Base-by-base conservation (phyloP, 805 yeast genomes). In the Millerozyma miso region DNA sequence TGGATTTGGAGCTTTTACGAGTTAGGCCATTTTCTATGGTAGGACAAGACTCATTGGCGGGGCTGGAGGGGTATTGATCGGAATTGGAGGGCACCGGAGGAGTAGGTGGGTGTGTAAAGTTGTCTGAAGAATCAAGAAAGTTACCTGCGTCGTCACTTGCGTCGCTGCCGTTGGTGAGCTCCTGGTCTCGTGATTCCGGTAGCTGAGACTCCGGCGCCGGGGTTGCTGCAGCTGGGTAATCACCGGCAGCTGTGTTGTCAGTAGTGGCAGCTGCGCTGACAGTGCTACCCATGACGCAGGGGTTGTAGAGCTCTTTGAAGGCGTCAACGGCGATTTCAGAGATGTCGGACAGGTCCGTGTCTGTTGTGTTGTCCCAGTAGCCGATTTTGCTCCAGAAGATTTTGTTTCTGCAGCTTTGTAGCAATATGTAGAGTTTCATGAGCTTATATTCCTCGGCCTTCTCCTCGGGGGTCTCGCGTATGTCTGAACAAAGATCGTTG, bases 361-460 rank as follows among this genome's bases (percentile, higher is more conserved):
- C 69, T 33, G 63, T 69, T 4, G 63, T 67, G 33, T 71, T 59
- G 44, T 83, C 86, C 90, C 91, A 85, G 23, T 81, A 73, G 4
- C 97, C 97, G 17, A 83, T 61, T 49, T 88, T 80, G 6, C 95
- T 73, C 91, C 95, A 91, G 63, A 84, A 87, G 49, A 90, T 70
- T 56, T 84, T 83, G 34, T 79, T 77, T 41, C 96, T 76, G 16
- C 88, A 69, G 52, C 81, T 75, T 7, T 59, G 51, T 32, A 71
- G 49, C 50, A 66, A 59, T 35, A 65, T 42, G 85, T 95, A 90
- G n/a, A 69, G 52, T 47, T 70, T 70, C 43, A 68, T 57, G 40
- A 67, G 42, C 38, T 65, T 60, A 13, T 61, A 54, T 49, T 70
- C 74, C 35, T 65, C 68, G 3, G 38, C 51, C 8, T 43, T 41